phyloP scores from a whole-genome alignment of 2,329 filamentous ascomycete genomes.

The Allantophomopsis lycopodina region DNA sequence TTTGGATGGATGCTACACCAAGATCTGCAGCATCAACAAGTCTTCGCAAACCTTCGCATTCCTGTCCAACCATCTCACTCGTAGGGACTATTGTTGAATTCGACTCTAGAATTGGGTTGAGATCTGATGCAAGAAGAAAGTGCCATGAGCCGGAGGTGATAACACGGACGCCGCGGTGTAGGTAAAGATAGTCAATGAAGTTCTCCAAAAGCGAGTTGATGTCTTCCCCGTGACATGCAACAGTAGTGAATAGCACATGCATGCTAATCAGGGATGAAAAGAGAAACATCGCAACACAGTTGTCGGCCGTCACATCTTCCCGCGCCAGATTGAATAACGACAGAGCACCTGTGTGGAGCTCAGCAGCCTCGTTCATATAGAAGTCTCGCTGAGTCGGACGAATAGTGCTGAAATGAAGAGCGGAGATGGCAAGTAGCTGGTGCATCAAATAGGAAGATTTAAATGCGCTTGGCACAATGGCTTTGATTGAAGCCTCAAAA shows the following conservation, averaged over 20 bases:
- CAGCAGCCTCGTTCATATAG: constrained; percentile 16
- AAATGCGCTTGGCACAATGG: neutral
- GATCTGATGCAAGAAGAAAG: constrained; percentile 5
- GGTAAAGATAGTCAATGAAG: constrained; percentile 9
- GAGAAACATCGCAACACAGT: constrained; percentile 8
- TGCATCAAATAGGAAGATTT: constrained; percentile 14
- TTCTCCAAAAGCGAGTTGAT: constrained; percentile 12
- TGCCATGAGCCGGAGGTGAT: constrained; percentile 6
- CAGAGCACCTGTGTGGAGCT: constrained; percentile 13
- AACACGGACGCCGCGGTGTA: constrained; percentile 11
- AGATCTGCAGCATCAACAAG: constrained; percentile 3
- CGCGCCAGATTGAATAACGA: constrained; percentile 10
- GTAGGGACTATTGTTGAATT: neutral
- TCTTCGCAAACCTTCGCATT: constrained; percentile 3
- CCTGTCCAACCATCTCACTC: neutral
- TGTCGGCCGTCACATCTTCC: constrained; percentile 5
- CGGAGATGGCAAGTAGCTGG: constrained; percentile 14
- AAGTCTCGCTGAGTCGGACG: constrained; percentile 5
- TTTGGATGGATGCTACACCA: constrained; percentile 1
- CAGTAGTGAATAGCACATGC: constrained; percentile 20
- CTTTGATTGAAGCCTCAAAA: neutral
- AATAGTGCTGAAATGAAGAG: constrained; percentile 15
- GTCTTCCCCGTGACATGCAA: constrained; percentile 13
- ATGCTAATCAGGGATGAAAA: constrained; percentile 14
- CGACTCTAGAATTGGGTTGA: constrained; percentile 7